These are phyloP conservation scores for Metarhizium robertsii DNA, from an alignment of 2,329 filamentous ascomycete genomes.

Conservation along the genomic window DNA sequence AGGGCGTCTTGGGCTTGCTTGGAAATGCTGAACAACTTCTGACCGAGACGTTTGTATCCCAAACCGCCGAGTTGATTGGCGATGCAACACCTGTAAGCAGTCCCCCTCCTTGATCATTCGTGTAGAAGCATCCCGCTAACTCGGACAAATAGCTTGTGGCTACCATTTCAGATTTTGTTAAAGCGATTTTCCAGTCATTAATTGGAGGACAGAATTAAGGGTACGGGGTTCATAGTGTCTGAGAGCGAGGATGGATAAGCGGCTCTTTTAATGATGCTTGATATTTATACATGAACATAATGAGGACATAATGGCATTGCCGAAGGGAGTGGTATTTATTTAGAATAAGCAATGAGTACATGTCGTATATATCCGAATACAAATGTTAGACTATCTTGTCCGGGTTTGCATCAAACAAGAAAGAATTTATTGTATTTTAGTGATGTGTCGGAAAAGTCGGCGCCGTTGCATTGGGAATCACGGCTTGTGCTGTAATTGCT, in stretches of 20 bases:
- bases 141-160: slow-evolving; percentile 18
- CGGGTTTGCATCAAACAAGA: not conserved
- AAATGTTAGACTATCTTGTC: too few relatives aligned
- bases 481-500: too few relatives aligned
- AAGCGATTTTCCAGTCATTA: slow-evolving; percentile 21
- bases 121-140: not conserved
- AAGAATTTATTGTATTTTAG: too few relatives aligned
- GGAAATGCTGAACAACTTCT: slow-evolving; percentile 29
- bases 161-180: slow-evolving; percentile 22
- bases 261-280: not conserved
- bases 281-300: not conserved
- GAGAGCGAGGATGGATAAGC: not conserved
- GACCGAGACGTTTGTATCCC: slow-evolving; percentile 28
- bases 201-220: slow-evolving; percentile 10
- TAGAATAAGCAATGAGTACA: not conserved
- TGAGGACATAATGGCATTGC: not conserved
- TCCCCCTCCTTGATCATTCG: not conserved
- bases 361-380: not conserved
- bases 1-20: slow-evolving; percentile 25
- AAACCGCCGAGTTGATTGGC: slow-evolving; percentile 32
- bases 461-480: too few relatives aligned
- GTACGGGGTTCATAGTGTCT: not conserved
- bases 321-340: not conserved
- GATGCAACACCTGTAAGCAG: slow-evolving; percentile 30
- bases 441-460: too few relatives aligned